A percentile compares a stretch with the other conserved stretches of the same genome.
phyloP scores from a whole-genome alignment of 306 rosid genomes.

The Fragaria nilgerrensis region DNA sequence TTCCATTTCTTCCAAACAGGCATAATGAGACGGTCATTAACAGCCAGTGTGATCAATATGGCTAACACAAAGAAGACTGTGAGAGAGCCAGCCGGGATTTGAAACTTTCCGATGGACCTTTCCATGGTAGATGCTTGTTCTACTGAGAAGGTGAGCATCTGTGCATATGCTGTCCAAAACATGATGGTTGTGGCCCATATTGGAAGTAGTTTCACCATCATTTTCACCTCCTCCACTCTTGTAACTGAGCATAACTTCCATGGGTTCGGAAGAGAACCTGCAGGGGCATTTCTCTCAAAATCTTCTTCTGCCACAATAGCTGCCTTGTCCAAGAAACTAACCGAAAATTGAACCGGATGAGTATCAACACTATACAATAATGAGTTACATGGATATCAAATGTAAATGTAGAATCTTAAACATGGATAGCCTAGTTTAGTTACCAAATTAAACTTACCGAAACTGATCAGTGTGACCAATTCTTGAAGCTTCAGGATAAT shows the following conservation, averaged over 20 bases:
- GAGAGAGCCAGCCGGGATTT: slow-evolving; percentile 90
- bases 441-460: slow-evolving; percentile 37
- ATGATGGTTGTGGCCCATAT: slow-evolving; percentile 94
- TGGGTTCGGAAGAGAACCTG: slow-evolving; percentile 51
- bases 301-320: slow-evolving; percentile 61
- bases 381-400: background rate
- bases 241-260: slow-evolving; percentile 79
- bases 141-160: slow-evolving; percentile 91
- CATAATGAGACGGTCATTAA: slow-evolving; percentile 77
- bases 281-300: slow-evolving; percentile 34
- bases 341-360: slow-evolving; percentile 7
- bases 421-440: background rate
- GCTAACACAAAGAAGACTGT: slow-evolving; percentile 86
- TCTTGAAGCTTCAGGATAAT: slow-evolving; percentile 61
- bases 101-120: slow-evolving; percentile 56
- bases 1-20: slow-evolving; percentile 75
- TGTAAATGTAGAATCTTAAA: background rate
- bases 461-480: slow-evolving; percentile 63
- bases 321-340: slow-evolving; percentile 82
- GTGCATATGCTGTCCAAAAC: slow-evolving; percentile 92
- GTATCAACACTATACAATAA: background rate
- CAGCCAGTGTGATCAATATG: slow-evolving; percentile 61
- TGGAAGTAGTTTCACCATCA: slow-evolving; percentile 79
- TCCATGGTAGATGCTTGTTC: slow-evolving; percentile 95
- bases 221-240: slow-evolving; percentile 89